Evolutionary conservation across 345 rosid genomes (phyloP), one percentile per base, ranked within the genome.

Genomic region (Salix exigua): DNA sequence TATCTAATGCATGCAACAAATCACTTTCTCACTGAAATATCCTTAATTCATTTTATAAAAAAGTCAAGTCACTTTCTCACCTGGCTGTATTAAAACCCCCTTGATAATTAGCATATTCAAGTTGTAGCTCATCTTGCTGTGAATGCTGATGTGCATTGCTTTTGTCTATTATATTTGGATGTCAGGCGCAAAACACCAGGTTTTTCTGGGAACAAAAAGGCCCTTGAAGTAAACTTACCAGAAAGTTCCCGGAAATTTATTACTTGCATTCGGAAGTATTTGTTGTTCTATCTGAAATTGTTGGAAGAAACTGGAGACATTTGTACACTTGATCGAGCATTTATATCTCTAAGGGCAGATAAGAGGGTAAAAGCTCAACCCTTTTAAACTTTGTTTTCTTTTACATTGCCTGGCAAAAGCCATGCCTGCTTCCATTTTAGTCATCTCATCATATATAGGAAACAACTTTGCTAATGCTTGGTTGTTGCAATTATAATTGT

Each of bases 191-290:
- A 85, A 84, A 81, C 96, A 75, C 91, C 92, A 80, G 90, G 93
- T 72, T 48, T 88, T 75, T 81, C 94, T 46, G 97, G 92, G 72
- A 95, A 88, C 89, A 95, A 88, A 81, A 95, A 87, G 83, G 88
- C 83, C 73, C 97, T 93, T 78, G 99, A 93, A 84, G 98, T 93
- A 73, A 89, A 91, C 82, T 85, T 96, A 79, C 91, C 98, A 79
- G 98, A 96, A 87, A 96, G 98, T 82, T 96, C 98, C 18, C 88
- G 99, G 75, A 93, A 96, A 75, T 96, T 96, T 87, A 96, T 96
- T 79, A 93, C 99, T 31, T 90, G 99, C 86, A 93, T 96, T 73
- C 82, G 99, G 73, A 96, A 91, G 75, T 93, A 91, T 87, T 79
- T 93, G 73, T 75, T 96, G 81, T 93, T 96, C 78, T 95, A 95